Evolutionary conservation across 306 rosid species (phyloP).

Genomic region (Canavalia gladiata): DNA sequence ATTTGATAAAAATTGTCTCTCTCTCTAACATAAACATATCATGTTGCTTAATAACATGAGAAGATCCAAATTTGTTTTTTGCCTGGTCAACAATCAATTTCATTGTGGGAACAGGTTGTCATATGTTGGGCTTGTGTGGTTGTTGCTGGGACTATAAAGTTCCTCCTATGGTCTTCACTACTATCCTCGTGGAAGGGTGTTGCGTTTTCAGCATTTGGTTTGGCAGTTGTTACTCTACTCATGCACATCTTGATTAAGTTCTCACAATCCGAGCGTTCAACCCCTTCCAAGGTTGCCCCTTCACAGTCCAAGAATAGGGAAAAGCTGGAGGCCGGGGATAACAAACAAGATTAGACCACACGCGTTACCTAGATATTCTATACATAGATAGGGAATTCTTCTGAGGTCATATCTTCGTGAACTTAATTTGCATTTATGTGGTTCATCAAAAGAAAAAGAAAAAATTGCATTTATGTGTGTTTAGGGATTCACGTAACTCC

Average conservation of each 20-base stretch:
- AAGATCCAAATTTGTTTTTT: neutral
- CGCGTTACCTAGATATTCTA: neutral
- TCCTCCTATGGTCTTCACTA: conserved; percentile 68
- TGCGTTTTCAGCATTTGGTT: conserved; percentile 56
- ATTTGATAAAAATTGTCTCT: no score
- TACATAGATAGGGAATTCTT: conserved; percentile 13
- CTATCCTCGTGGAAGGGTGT: conserved; percentile 81
- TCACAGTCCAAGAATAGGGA: conserved; percentile 50
- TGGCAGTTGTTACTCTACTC: conserved; percentile 65
- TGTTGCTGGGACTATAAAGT: conserved; percentile 61
- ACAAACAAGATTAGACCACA: conserved; percentile 58
- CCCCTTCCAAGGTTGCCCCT: conserved; percentile 69
- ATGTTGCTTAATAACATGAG: no score
- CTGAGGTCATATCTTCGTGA: neutral
- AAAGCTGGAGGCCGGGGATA: conserved; percentile 13
- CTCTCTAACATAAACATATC: no score
- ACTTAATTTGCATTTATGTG: conserved; percentile 15
- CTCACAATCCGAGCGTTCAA: conserved; percentile 81
- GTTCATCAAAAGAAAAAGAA: neutral
- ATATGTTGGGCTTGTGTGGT: conserved; percentile 70
- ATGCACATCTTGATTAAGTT: conserved; percentile 80
- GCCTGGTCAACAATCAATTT: neutral
- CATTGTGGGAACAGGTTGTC: conserved; percentile 63
- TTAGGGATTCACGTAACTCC: neutral
- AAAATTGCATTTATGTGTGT: conserved; percentile 9